Conservation (phyloP, 345 rosid genomes). For the Populus pruinosa region DNA sequence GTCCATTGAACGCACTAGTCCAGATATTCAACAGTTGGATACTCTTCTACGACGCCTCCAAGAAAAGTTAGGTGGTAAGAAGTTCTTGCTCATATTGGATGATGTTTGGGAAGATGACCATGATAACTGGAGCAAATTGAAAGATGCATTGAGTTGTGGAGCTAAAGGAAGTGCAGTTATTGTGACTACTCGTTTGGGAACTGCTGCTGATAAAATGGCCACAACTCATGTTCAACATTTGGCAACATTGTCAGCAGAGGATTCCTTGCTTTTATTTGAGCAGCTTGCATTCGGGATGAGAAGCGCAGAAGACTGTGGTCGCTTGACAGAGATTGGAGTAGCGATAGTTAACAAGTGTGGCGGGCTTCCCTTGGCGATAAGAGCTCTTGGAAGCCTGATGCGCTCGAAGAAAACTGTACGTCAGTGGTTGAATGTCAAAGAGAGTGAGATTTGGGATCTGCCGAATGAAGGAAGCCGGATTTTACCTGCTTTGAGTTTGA, state of each 20-base stretch:
- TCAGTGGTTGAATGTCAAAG: conserved; percentile 8
- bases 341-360: conserved; percentile 16
- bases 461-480: neutral
- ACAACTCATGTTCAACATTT: neutral
- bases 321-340: conserved; percentile 4
- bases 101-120: neutral
- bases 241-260: neutral
- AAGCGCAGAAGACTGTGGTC: neutral
- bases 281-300: neutral
- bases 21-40: neutral
- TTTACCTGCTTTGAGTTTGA: conserved; percentile 1
- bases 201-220: neutral
- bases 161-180: neutral
- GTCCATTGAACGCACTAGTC: neutral
- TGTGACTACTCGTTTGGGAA: neutral
- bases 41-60: neutral
- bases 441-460: conserved; percentile 16
- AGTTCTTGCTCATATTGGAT: neutral
- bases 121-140: neutral
- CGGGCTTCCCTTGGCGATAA: conserved; percentile 13
- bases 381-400: conserved; percentile 15
- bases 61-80: neutral
- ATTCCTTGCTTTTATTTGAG: conserved; percentile 13
- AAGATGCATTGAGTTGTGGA: neutral
- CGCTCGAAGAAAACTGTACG: neutral